Conservation (phyloP, 1,139 yeast genomes). For the Geotrichum klebahnii region DNA sequence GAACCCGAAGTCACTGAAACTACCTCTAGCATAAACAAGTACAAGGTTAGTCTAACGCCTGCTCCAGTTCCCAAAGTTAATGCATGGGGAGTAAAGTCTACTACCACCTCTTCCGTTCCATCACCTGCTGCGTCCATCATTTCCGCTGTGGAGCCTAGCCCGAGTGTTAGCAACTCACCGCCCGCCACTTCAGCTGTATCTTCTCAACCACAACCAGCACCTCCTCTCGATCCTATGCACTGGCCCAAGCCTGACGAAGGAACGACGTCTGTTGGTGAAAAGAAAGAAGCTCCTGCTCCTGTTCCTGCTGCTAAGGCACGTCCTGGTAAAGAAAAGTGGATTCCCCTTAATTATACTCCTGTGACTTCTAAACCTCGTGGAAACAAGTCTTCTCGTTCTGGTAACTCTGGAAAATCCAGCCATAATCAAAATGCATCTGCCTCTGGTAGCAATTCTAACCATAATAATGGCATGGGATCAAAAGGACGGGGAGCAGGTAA, state of each 20-base stretch:
- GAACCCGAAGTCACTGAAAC: slow-evolving; percentile 19
- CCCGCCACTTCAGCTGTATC: slow-evolving; percentile 25
- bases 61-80: slow-evolving; percentile 45
- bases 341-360: slow-evolving; percentile 18
- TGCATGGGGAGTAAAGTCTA: slow-evolving; percentile 38
- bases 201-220: neutral
- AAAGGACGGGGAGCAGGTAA: slow-evolving; percentile 42
- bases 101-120: slow-evolving; percentile 17
- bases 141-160: slow-evolving; percentile 18
- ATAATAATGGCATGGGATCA: slow-evolving; percentile 16
- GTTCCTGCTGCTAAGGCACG: slow-evolving; percentile 4
- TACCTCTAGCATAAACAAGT: slow-evolving; percentile 23
- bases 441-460: slow-evolving; percentile 5
- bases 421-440: slow-evolving; percentile 8
- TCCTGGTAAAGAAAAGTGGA: slow-evolving; percentile 14
- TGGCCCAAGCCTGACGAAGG: slow-evolving; percentile 21
- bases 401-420: slow-evolving; percentile 4
- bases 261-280: neutral
- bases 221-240: slow-evolving; percentile 13
- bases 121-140: slow-evolving; percentile 23
- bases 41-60: slow-evolving; percentile 38
- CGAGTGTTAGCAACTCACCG: neutral
- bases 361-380: slow-evolving; percentile 12
- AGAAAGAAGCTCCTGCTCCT: neutral
- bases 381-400: slow-evolving; percentile 18